phyloP scores from a whole-genome alignment of 2,329 filamentous ascomycete species.

The Dactylellina cionopaga region DNA sequence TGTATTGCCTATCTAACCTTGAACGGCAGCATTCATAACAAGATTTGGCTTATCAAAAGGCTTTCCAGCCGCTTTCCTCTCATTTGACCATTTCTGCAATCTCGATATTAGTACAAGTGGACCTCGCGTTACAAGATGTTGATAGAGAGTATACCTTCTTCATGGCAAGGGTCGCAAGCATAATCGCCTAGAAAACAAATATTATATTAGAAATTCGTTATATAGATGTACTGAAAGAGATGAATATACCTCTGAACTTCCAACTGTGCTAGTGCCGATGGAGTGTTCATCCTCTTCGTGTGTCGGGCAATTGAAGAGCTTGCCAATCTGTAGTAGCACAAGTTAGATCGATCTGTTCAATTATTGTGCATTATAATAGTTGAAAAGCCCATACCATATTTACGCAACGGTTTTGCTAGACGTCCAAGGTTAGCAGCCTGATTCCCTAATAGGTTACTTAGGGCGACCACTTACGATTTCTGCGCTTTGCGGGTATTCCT shows the following conservation, averaged over 20 bases:
- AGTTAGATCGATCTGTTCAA: not conserved
- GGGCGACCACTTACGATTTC: constrained; percentile 67
- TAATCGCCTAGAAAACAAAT: constrained; percentile 69
- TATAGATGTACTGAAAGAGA: constrained; percentile 62
- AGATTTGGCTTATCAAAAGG: constrained; percentile 84
- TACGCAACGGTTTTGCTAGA: constrained; percentile 82
- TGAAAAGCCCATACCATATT: constrained; percentile 75
- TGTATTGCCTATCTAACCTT: constrained; percentile 97
- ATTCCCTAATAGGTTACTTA: not conserved
- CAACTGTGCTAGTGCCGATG: constrained; percentile 87
- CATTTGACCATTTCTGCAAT: constrained; percentile 76
- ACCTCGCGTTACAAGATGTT: not conserved
- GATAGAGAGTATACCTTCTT: constrained; percentile 71
- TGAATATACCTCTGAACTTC: constrained; percentile 74
- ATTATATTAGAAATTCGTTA: not conserved
- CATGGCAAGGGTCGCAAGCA: constrained; percentile 86
- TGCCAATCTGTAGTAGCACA: constrained; percentile 69
- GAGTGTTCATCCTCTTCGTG: constrained; percentile 69
- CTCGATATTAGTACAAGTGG: not conserved
- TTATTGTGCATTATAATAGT: not conserved
- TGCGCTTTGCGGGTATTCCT: constrained; percentile 82
- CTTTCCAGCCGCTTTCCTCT: constrained; percentile 83
- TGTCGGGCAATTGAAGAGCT: constrained; percentile 82
- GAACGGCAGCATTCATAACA: constrained; percentile 93
- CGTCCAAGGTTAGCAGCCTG: not conserved